Evolutionary conservation across 805 yeast species (phyloP).

Genomic region (Sungouiella blattae): DNA sequence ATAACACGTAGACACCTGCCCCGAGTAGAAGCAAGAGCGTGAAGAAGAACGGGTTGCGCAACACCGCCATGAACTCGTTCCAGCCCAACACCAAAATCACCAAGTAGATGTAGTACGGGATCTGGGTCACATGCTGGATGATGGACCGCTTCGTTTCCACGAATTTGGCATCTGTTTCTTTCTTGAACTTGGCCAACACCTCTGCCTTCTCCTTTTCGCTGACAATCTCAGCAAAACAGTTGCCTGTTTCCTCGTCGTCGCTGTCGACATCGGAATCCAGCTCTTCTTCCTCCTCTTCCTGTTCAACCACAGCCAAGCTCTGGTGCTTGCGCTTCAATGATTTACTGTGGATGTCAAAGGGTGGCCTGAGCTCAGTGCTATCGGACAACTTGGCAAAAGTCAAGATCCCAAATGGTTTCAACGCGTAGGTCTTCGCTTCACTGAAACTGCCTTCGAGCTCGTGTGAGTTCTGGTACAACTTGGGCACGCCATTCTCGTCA

Average conservation of each 20-base stretch:
- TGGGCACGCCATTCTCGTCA: conserved; percentile 78
- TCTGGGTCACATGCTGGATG: conserved; percentile 68
- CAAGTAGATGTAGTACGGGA: conserved; percentile 80
- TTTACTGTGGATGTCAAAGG: conserved; percentile 40
- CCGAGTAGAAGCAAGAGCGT: conserved; percentile 53
- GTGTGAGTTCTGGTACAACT: conserved; percentile 67
- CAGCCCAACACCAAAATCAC: conserved; percentile 80
- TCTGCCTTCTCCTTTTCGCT: conserved; percentile 54
- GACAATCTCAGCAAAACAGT: conserved; percentile 55
- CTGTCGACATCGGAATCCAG: conserved; percentile 7
- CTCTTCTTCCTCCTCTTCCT: conserved; percentile 28
- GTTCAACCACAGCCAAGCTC: conserved; percentile 32
- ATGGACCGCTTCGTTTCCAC: conserved; percentile 88
- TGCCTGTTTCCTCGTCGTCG: conserved; percentile 19
- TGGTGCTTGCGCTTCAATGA: conserved; percentile 18
- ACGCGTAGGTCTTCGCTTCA: conserved; percentile 56
- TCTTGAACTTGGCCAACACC: conserved; percentile 58
- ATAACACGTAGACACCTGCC: conserved; percentile 64
- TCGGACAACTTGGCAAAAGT: conserved; percentile 51
- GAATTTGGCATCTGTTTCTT: conserved; percentile 73
- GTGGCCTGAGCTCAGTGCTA: conserved; percentile 60
- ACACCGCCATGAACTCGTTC: conserved; percentile 88
- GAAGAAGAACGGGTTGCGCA: conserved; percentile 83
- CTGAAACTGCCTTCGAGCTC: conserved; percentile 69
- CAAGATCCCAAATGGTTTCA: conserved; percentile 55